Conservation (phyloP, 1,284 basidiomycete species). For the Ganoderma meredithae region DNA sequence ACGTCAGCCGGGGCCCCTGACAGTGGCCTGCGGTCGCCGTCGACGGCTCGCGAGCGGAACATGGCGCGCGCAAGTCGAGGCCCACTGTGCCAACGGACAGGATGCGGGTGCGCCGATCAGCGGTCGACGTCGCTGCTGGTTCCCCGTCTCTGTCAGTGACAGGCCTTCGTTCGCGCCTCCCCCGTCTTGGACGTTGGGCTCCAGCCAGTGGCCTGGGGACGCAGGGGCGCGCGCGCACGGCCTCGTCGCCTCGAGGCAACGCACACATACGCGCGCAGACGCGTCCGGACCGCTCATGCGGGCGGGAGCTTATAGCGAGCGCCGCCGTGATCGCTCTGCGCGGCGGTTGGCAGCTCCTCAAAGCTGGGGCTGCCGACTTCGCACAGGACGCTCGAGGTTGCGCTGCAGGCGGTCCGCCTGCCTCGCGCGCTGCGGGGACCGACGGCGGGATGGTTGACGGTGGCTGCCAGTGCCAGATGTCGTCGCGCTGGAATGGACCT, state of each 20-base stretch:
- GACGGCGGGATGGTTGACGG: not conserved
- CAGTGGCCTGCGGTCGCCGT: slow-evolving; percentile 2
- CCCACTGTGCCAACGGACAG: not conserved
- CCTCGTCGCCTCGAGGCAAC: not conserved
- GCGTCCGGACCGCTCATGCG: not conserved
- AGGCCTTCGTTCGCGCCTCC: not conserved
- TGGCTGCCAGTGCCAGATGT: not conserved
- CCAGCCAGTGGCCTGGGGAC: slow-evolving; percentile 6
- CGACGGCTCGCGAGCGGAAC: slow-evolving; percentile 9
- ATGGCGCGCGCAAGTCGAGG: not conserved
- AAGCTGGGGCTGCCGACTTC: slow-evolving; percentile 10
- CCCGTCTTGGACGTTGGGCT: not conserved
- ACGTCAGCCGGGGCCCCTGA: not conserved
- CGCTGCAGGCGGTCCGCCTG: slow-evolving; percentile 18
- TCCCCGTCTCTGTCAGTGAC: not conserved
- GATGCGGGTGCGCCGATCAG: not conserved
- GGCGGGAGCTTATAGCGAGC: slow-evolving; percentile 9
- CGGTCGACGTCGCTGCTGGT: not conserved
- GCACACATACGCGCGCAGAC: not conserved
- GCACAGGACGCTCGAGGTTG: slow-evolving; percentile 16
- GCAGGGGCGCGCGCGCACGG: slow-evolving; percentile 9
- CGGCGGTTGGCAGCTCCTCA: slow-evolving; percentile 9
- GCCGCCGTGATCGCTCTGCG: slow-evolving; percentile 16
- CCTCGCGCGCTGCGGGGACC: not conserved
- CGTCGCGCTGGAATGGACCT: not conserved